These are phyloP conservation scores for Plectosphaerella plurivora DNA, from an alignment of 2,329 filamentous ascomycete genomes.

Conservation along the genomic window DNA sequence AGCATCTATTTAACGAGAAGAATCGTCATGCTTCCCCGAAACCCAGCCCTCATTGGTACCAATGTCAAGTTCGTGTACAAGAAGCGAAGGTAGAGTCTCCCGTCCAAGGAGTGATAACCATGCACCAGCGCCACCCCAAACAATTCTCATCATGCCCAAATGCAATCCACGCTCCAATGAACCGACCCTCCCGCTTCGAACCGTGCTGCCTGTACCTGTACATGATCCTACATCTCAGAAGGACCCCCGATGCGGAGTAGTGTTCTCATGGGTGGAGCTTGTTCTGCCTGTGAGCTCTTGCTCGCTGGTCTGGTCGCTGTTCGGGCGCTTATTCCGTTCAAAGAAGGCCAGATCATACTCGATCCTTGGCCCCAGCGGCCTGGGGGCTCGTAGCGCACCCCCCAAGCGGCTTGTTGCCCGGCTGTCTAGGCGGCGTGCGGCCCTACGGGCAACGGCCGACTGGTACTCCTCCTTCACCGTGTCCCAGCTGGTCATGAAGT, in stretches of 20 bases:
- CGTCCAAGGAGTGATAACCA: no score
- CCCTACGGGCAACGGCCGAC: slow-evolving; percentile 1
- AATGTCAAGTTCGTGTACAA: no score
- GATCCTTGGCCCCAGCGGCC: not conserved
- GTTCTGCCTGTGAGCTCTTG: slow-evolving; percentile 5
- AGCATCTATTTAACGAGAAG: no score
- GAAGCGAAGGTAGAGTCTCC: no score
- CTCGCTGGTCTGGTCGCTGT: slow-evolving; percentile 10
- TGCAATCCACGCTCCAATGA: no score
- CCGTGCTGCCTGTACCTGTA: no score
- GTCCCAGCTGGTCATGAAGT: slow-evolving; percentile 59
- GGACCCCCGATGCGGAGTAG: slow-evolving; percentile 6
- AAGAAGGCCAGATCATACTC: slow-evolving; percentile 1
- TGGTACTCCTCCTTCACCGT: slow-evolving; percentile 30
- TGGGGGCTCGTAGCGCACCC: not conserved
- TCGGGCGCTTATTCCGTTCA: slow-evolving; percentile 6
- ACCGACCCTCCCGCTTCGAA: no score
- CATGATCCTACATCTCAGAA: slow-evolving; percentile 1
- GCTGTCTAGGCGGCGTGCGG: slow-evolving; percentile 5
- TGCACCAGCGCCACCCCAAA: no score
- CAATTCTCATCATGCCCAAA: no score
- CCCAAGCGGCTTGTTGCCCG: slow-evolving; percentile 1
- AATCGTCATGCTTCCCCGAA: no score
- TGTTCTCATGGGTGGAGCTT: slow-evolving; percentile 1
- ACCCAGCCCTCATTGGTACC: no score